Evolutionary conservation across 495 filamentous ascomycete species (phyloP).

Genomic region (Penicillium pancosmium): DNA sequence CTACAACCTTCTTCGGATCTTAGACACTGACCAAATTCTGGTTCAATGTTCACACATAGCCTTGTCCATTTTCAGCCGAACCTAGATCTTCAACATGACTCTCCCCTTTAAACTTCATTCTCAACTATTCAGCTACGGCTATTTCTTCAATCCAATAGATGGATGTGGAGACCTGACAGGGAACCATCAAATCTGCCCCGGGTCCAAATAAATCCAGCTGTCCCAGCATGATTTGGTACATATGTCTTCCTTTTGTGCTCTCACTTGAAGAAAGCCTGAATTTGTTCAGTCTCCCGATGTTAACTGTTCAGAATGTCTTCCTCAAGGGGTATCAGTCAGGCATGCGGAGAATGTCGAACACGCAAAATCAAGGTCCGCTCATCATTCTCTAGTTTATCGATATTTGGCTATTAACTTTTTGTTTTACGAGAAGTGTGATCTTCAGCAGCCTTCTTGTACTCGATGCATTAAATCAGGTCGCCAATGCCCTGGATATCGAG

Average conservation of each 20-base stretch:
- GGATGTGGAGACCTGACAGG: neutral
- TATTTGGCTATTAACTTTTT: neutral
- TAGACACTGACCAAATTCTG: neutral
- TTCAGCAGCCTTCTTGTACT: neutral
- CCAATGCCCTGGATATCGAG: slow-evolving; percentile 7
- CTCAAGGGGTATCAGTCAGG: neutral
- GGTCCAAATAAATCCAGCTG: neutral
- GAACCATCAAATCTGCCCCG: neutral
- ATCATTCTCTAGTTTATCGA: neutral
- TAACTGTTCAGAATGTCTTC: neutral
- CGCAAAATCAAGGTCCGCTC: slow-evolving; percentile 4
- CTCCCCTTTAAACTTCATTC: neutral
- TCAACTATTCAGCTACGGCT: neutral
- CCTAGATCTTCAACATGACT: neutral
- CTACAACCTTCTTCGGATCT: neutral
- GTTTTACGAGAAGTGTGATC: slow-evolving; percentile 1
- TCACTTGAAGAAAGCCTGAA: neutral
- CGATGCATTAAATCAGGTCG: slow-evolving; percentile 5
- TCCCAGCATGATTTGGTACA: neutral
- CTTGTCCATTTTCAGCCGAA: neutral
- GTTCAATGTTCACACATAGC: neutral
- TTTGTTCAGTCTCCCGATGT: neutral
- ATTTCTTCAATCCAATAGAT: neutral
- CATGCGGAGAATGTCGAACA: slow-evolving; percentile 2
- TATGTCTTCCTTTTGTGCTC: neutral